Evolutionary conservation across 106 monocot genomes (phyloP).

Genomic region (Dioscorea zingiberensis): DNA sequence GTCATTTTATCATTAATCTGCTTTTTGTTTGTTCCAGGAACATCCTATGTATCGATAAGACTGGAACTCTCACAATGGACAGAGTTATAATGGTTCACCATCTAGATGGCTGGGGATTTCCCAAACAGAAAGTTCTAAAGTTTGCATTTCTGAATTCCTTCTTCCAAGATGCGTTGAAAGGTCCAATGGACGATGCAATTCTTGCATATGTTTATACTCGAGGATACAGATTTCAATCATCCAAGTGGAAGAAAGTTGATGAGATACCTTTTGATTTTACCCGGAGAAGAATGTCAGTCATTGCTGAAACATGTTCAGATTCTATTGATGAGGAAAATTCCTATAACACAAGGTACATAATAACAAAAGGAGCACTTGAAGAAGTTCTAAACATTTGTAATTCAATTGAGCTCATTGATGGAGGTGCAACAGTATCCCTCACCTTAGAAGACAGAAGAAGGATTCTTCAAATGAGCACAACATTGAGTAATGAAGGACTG

Average conservation of each 20-base stretch:
- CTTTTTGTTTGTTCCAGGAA: constrained; percentile 26
- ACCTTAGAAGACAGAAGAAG: constrained; percentile 19
- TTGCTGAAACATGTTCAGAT: constrained; percentile 16
- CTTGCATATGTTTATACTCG: constrained; percentile 28
- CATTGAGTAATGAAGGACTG: constrained; percentile 32
- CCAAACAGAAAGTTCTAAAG: constrained; percentile 21
- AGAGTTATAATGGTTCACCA: constrained; percentile 28
- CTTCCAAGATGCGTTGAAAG: constrained; percentile 27
- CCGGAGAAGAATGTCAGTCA: constrained; percentile 28
- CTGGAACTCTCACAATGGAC: constrained; percentile 42
- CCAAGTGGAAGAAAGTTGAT: constrained; percentile 35
- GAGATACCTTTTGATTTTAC: constrained; percentile 43
- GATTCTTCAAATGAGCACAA: constrained; percentile 26
- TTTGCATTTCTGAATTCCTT: constrained; percentile 45
- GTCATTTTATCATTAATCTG: too few relatives aligned
- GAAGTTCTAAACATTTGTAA: constrained; percentile 23
- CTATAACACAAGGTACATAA: constrained; percentile 9
- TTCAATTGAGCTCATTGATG: constrained; percentile 17
- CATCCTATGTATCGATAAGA: constrained; percentile 47
- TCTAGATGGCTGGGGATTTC: constrained; percentile 31
- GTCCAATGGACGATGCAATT: constrained; percentile 41
- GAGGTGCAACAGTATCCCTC: constrained; percentile 8
- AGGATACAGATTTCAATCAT: constrained; percentile 31
- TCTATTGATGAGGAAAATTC: neutral
- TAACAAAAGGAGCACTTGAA: constrained; percentile 44